phyloP scores from a whole-genome alignment of 768 basidiomycete genomes.

The Melanogaster broomeanus region DNA sequence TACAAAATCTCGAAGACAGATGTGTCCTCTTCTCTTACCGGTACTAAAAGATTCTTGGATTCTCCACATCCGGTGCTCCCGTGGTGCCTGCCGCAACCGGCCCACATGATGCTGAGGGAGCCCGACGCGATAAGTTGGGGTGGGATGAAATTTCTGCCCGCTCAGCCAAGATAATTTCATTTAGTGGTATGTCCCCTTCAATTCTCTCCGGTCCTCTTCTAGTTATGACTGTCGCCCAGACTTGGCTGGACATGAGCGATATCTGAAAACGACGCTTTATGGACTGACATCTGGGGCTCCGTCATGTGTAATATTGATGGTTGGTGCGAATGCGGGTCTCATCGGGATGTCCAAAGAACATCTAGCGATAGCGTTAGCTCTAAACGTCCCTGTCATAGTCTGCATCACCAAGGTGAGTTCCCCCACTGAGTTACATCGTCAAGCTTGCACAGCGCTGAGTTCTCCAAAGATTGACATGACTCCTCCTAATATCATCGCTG shows the following conservation, averaged over 20 bases:
- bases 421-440: background rate
- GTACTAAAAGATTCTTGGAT: conserved; percentile 76
- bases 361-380: conserved; percentile 88
- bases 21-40: background rate
- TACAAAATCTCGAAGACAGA: background rate
- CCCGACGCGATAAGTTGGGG: conserved; percentile 82
- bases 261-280: conserved; percentile 90
- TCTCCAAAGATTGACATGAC: conserved; percentile 86
- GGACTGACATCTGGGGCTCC: conserved; percentile 94
- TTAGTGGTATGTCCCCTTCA: conserved; percentile 62
- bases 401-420: conserved; percentile 85
- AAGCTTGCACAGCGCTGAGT: conserved; percentile 3
- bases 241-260: conserved; percentile 94
- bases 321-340: conserved; percentile 91
- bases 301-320: conserved; percentile 89
- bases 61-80: conserved; percentile 72
- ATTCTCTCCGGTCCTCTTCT: background rate
- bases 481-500: conserved; percentile 85
- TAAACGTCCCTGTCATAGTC: conserved; percentile 91
- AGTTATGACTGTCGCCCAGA: conserved; percentile 48
- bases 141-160: conserved; percentile 95
- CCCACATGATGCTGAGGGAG: conserved; percentile 59
- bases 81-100: conserved; percentile 70
- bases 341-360: conserved; percentile 97
- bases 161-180: conserved; percentile 91